These are phyloP conservation scores for Isoetes taiwanensis DNA, from an alignment of 75 land plant genomes.

Conservation along the genomic window DNA sequence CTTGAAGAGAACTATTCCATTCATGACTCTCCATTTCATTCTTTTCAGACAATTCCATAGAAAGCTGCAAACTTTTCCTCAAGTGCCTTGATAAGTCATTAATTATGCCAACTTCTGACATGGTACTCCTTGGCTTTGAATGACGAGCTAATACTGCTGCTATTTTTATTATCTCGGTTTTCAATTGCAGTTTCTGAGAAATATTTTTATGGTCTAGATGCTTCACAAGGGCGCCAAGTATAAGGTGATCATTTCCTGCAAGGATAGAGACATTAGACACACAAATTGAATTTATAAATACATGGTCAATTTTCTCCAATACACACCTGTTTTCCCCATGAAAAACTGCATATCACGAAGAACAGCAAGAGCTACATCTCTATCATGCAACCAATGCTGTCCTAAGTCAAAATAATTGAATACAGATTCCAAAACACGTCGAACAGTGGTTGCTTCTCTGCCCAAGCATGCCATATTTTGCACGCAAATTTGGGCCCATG, in stretches of 20 bases:
- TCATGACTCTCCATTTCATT: too few relatives aligned
- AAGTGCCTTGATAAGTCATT: slow-evolving; percentile 82
- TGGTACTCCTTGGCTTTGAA: slow-evolving; percentile 36
- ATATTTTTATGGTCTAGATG: slow-evolving; percentile 92
- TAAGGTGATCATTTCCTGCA: slow-evolving; percentile 60
- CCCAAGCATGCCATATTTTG: slow-evolving; percentile 84
- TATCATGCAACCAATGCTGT: slow-evolving; percentile 50
- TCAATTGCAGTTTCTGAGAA: slow-evolving; percentile 42
- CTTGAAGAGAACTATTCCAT: slow-evolving; percentile 40
- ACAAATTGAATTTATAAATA: neutral
- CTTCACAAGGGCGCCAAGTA: slow-evolving; percentile 53
- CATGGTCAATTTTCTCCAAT: neutral
- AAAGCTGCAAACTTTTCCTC: slow-evolving; percentile 61
- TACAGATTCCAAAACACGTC: slow-evolving; percentile 74
- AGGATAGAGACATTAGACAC: neutral
- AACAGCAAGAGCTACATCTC: slow-evolving; percentile 62
- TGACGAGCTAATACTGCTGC: slow-evolving; percentile 45
- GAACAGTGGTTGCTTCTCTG: slow-evolving; percentile 78
- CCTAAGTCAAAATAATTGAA: slow-evolving; percentile 72
- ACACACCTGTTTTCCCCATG: slow-evolving; percentile 65
- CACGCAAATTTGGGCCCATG: slow-evolving; percentile 78
- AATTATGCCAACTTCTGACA: slow-evolving; percentile 53
- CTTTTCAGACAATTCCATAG: slow-evolving; percentile 39
- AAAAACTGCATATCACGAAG: slow-evolving; percentile 50
- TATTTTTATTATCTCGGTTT: slow-evolving; percentile 52